Evolutionary conservation across 2,329 filamentous ascomycete genomes (phyloP).

Genomic region (Talaromyces funiculosus): DNA sequence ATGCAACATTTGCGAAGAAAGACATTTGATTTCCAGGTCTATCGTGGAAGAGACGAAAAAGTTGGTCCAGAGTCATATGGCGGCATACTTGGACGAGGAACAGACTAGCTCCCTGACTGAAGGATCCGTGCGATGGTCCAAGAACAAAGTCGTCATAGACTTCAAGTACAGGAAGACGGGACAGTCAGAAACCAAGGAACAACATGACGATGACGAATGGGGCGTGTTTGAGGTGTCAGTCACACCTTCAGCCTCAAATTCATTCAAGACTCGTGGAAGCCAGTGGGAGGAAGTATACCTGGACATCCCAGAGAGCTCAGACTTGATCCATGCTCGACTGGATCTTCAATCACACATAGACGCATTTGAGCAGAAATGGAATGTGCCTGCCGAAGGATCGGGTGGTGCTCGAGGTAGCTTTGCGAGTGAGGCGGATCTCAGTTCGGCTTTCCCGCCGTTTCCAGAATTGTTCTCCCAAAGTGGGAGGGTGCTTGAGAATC

Average conservation of each 20-base stretch:
- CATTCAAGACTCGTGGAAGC: neutral
- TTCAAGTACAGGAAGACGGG: neutral
- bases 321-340: neutral
- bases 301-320: neutral
- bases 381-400: neutral
- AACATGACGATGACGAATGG: neutral
- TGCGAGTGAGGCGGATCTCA: neutral
- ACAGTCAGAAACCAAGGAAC: neutral
- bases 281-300: neutral
- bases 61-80: neutral
- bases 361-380: neutral
- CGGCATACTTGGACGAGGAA: neutral
- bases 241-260: neutral
- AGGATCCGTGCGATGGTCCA: neutral
- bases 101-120: neutral
- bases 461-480: neutral
- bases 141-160: neutral
- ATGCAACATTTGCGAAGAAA: constrained; percentile 9
- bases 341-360: neutral
- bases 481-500: neutral
- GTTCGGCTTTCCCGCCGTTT: neutral
- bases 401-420: neutral
- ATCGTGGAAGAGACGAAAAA: neutral
- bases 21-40: neutral
- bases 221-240: neutral